phyloP scores from a whole-genome alignment of 1,139 yeast species.

The Diutina ranongensis region DNA sequence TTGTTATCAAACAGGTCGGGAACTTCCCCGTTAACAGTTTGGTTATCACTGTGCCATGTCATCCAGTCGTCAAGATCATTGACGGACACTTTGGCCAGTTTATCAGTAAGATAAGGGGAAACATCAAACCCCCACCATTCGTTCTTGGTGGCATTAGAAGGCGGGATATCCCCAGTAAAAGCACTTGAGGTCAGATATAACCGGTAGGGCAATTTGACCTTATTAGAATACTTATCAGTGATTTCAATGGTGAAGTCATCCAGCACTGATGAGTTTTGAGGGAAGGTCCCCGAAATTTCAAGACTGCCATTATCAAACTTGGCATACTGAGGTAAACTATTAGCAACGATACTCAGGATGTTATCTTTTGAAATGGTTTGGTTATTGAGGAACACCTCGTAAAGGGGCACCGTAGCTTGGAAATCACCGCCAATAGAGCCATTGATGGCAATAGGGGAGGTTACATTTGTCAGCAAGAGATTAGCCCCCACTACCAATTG shows the following conservation, averaged over 20 bases:
- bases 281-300: constrained; percentile 49
- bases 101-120: constrained; percentile 35
- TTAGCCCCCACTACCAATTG: constrained; percentile 80
- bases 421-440: constrained; percentile 55
- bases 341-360: constrained; percentile 39
- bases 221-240: constrained; percentile 52
- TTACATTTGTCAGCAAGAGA: constrained; percentile 52
- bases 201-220: constrained; percentile 46
- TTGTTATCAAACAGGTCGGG: constrained; percentile 39
- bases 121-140: constrained; percentile 10
- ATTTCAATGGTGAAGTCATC: constrained; percentile 46
- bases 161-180: constrained; percentile 42
- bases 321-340: constrained; percentile 53
- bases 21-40: constrained; percentile 56
- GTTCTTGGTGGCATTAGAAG: constrained; percentile 57
- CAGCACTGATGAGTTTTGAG: constrained; percentile 25
- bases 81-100: constrained; percentile 29
- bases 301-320: constrained; percentile 28
- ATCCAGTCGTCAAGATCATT: constrained; percentile 50
- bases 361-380: constrained; percentile 32
- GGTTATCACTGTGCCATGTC: constrained; percentile 42
- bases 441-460: constrained; percentile 42
- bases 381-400: constrained; percentile 50
- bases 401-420: constrained; percentile 46
- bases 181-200: constrained; percentile 36